These are phyloP conservation scores for Monilinia laxa DNA, from an alignment of 2,329 filamentous ascomycete genomes.

Conservation along the genomic window DNA sequence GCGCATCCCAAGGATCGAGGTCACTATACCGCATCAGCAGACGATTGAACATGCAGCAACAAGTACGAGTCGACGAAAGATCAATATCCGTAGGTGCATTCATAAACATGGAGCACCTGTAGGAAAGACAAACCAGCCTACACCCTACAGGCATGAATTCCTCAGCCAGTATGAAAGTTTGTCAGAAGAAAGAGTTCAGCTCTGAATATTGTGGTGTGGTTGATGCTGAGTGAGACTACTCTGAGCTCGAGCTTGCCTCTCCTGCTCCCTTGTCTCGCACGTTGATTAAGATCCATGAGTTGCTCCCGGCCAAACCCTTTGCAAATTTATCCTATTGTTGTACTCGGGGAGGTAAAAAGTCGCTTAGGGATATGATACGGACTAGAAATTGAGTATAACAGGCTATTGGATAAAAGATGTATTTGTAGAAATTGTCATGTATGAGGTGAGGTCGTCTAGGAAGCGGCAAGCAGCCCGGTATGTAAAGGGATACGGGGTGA, in stretches of 20 bases:
- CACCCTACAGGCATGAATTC: neutral
- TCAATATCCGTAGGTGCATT: neutral
- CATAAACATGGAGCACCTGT: neutral
- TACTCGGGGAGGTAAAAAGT: constrained; percentile 4
- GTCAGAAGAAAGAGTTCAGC: constrained; percentile 9
- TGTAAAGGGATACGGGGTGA: constrained; percentile 8
- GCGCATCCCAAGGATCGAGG: constrained; percentile 16
- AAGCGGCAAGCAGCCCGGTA: constrained; percentile 2
- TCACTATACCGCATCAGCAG: constrained; percentile 24
- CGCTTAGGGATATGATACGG: neutral
- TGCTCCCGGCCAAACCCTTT: neutral
- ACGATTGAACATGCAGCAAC: constrained; percentile 20
- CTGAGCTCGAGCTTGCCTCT: constrained; percentile 10
- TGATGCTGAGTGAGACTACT: constrained; percentile 21
- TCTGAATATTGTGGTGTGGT: constrained; percentile 9
- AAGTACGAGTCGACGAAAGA: constrained; percentile 4
- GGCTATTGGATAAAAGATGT: constrained; percentile 1
- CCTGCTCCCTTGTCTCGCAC: neutral
- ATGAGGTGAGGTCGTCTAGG: constrained; percentile 16
- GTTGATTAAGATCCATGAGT: neutral
- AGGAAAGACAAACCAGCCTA: neutral
- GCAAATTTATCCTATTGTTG: neutral
- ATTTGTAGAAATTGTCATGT: constrained; percentile 2
- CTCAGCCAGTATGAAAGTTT: constrained; percentile 8
- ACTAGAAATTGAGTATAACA: constrained; percentile 1